Conservation (phyloP, 805 yeast genomes). For the Grigorovia yakushimaensis region DNA sequence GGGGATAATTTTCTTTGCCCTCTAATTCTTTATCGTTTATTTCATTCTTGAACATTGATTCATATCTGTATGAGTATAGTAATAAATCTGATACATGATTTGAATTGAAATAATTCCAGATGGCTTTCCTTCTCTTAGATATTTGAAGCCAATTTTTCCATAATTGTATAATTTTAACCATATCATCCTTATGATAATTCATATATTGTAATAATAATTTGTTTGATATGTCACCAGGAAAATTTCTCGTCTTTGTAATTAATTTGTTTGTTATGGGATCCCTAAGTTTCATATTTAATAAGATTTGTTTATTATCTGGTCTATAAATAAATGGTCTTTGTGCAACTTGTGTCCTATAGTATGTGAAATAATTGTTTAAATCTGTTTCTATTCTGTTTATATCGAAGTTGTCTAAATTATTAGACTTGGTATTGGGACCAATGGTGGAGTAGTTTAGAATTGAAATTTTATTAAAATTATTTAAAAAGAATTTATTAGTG, state of each 20-base stretch:
- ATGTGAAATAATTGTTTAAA: slow-evolving; percentile 27
- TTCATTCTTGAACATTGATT: background rate
- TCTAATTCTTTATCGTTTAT: slow-evolving; percentile 9
- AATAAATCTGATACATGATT: slow-evolving; percentile 19
- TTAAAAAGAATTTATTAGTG: background rate
- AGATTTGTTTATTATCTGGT: slow-evolving; percentile 30
- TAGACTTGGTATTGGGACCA: slow-evolving; percentile 8
- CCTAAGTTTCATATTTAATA: slow-evolving; percentile 33
- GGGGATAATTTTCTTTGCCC: too few relatives aligned
- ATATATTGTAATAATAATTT: slow-evolving; percentile 20
- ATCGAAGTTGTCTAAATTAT: background rate
- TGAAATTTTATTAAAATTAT: background rate
- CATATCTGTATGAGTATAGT: slow-evolving; percentile 15
- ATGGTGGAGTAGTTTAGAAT: slow-evolving; percentile 7
- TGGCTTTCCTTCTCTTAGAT: slow-evolving; percentile 17
- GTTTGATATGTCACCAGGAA: slow-evolving; percentile 25
- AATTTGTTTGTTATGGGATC: slow-evolving; percentile 29
- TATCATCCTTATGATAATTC: background rate
- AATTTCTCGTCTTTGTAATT: slow-evolving; percentile 9
- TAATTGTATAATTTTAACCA: slow-evolving; percentile 10
- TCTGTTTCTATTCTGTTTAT: slow-evolving; percentile 4
- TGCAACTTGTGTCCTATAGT: slow-evolving; percentile 26
- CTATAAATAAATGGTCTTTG: slow-evolving; percentile 34
- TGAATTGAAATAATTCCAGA: slow-evolving; percentile 20
- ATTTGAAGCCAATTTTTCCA: slow-evolving; percentile 19